phyloP scores from a whole-genome alignment of 1,139 yeast genomes.

The Yamadazyma taylorii region DNA sequence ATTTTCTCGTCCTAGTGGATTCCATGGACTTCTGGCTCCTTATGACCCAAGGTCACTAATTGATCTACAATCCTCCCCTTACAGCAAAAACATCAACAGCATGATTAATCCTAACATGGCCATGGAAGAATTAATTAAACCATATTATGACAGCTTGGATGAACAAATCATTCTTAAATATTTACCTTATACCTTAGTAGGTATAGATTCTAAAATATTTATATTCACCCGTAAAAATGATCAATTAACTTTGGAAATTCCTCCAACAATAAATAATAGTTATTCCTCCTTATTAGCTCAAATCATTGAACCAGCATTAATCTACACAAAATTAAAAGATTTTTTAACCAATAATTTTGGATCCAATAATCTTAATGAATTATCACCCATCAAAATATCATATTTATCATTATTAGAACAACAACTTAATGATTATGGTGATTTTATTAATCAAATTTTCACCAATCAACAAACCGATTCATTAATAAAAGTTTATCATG shows the following conservation, averaged over 20 bases:
- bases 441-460: conserved; percentile 54
- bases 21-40: background rate
- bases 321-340: conserved; percentile 50
- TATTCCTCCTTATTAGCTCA: conserved; percentile 56
- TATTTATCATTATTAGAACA: conserved; percentile 55
- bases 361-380: conserved; percentile 4
- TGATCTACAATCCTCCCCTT: conserved; percentile 7
- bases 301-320: conserved; percentile 71
- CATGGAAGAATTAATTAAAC: conserved; percentile 24
- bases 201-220: conserved; percentile 66
- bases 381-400: conserved; percentile 65
- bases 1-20: background rate
- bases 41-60: background rate
- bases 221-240: conserved; percentile 40
- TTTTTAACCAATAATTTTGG: conserved; percentile 4
- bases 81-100: background rate
- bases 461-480: conserved; percentile 30
- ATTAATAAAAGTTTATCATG: conserved; percentile 42
- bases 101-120: conserved; percentile 6
- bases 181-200: conserved; percentile 68
- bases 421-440: conserved; percentile 55
- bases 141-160: conserved; percentile 34
- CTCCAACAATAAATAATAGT: conserved; percentile 56
- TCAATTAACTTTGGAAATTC: conserved; percentile 38
- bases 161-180: conserved; percentile 57